Percentiles rank a stretch among this genome's conserved stretches.
These are phyloP conservation scores for Alternaria viburni DNA, from an alignment of 2,329 filamentous ascomycete genomes.

Conservation along the genomic window DNA sequence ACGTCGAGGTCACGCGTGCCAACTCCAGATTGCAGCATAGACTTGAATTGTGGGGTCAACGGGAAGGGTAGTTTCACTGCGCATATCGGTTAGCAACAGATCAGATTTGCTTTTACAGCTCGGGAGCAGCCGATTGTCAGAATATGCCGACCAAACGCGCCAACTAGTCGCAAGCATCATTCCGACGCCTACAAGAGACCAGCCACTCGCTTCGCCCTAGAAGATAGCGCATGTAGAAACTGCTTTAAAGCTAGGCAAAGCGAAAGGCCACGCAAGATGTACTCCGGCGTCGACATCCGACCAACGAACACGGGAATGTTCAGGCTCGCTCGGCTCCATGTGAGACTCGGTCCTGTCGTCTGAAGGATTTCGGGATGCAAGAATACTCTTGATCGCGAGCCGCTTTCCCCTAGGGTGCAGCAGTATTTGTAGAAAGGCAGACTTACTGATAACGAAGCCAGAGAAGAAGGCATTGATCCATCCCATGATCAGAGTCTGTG, in stretches of 20 bases:
- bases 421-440: not conserved
- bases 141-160: not conserved
- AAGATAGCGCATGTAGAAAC: not conserved
- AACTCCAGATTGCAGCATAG: conserved; percentile 97
- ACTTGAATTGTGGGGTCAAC: conserved; percentile 98
- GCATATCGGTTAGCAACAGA: conserved; percentile 20
- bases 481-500: conserved; percentile 98
- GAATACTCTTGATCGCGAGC: not conserved
- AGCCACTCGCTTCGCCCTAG: conserved; percentile 8
- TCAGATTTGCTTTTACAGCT: conserved; percentile 1
- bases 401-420: not conserved
- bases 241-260: not conserved
- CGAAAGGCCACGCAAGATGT: not conserved
- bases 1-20: conserved; percentile 96
- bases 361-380: not conserved
- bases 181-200: not conserved
- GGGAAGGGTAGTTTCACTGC: conserved; percentile 96
- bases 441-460: conserved; percentile 92
- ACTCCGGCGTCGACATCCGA: not conserved
- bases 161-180: not conserved
- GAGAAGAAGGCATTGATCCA: conserved; percentile 99
- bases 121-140: conserved; percentile 6
- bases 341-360: not conserved
- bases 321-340: not conserved
- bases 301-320: not conserved